Evolutionary conservation across 176 grass and related monocot species (phyloP), one percentile per base, ranked within the genome.

Genomic region (Oryza nivara): DNA sequence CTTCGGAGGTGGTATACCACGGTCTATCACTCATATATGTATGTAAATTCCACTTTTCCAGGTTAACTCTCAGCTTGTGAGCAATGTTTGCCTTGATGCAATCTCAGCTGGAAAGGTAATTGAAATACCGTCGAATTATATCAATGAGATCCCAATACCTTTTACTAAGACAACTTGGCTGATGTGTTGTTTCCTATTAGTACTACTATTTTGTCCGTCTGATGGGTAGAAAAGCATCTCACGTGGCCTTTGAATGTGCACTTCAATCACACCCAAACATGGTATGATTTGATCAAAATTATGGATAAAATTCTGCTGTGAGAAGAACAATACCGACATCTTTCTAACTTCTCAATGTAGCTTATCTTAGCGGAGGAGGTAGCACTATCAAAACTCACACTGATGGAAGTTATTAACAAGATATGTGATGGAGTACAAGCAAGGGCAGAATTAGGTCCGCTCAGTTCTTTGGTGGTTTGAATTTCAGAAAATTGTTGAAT

Each of bases 211-310:
- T 94, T 20, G 88, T 94, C 70, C 90, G 92, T 49, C 28, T 94
- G 69, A 94, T 94, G 92, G 92, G 92, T 46, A 69, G 90, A 9
- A 92, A 87, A 71, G 90, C 90, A 56, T 94, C 92, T 51, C 92
- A 94, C 86, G 92, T 94, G 17, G 88, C 92, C 35, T 83, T 92
- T 0, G 92, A 94, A 73, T 94, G 92, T 67, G 92, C 92, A 44
- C 92, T 94, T 68, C 92, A 94, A 19, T 88, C 92, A 26, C 92
- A 94, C 74, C 92, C 92, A 73, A 94, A 94, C 65, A 94, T 94
- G 92, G 92, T 94, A 87, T 65, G 51, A 52, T 70, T 83, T 65
- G 7, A 77, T 81, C 19, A 23, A 73, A 54, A 49, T 44, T 26
- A 1, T 82, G 1, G 16, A 12, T 7, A 74, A 56, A 75, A 54